These are phyloP conservation scores for Lipomyces starkeyi DNA, from an alignment of 805 yeast species.

Conservation along the genomic window DNA sequence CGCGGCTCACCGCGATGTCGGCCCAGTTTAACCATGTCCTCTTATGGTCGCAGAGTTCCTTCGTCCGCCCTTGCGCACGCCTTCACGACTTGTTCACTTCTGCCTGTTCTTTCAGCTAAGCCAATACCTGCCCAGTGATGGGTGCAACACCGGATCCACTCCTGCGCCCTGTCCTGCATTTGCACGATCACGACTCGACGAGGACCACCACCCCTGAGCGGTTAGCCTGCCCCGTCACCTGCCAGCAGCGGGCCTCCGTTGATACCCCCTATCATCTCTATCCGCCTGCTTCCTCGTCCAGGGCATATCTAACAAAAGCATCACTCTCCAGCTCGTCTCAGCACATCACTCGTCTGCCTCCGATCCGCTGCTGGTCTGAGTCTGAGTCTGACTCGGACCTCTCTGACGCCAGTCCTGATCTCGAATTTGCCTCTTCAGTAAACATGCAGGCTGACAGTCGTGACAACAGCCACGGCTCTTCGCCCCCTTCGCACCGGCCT, in stretches of 20 bases:
- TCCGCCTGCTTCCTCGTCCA: constrained; percentile 10
- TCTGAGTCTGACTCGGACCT: constrained; percentile 10
- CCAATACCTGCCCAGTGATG: constrained; percentile 12
- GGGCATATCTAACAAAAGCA: constrained; percentile 15
- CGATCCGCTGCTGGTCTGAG: neutral
- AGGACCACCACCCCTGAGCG: neutral
- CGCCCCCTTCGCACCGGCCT: neutral
- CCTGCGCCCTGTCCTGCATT: constrained; percentile 11
- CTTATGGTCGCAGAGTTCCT: neutral
- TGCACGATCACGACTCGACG: neutral
- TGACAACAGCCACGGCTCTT: neutral
- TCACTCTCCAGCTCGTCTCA: constrained; percentile 13
- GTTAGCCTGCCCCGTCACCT: neutral
- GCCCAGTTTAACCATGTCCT: neutral
- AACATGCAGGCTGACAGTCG: neutral
- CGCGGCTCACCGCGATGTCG: constrained; percentile 13
- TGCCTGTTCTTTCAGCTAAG: neutral
- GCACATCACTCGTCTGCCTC: constrained; percentile 2
- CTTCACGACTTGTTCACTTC: neutral
- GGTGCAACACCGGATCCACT: neutral
- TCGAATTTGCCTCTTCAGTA: neutral
- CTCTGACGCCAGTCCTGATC: neutral
- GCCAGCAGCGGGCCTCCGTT: constrained; percentile 16
- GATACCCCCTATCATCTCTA: constrained; percentile 9
- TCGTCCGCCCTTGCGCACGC: neutral